Percentiles rank a stretch among this genome's conserved stretches.
Evolutionary conservation across 2,329 filamentous ascomycete genomes (phyloP).

Genomic region (Thyridium curvatum): DNA sequence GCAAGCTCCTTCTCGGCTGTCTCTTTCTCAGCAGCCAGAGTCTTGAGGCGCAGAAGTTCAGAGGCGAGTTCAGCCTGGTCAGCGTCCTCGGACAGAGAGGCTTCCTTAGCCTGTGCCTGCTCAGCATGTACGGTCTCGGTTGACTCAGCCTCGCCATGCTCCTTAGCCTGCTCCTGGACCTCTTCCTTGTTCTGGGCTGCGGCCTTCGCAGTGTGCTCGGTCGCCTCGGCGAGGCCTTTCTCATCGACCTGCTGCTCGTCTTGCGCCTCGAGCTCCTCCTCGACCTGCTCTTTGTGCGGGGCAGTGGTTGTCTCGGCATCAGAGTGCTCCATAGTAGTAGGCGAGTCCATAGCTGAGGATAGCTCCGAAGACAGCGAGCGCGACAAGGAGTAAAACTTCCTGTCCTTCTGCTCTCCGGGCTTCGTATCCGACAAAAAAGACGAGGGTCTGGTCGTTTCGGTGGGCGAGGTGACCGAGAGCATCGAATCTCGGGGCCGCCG

Average conservation of each 20-base stretch:
- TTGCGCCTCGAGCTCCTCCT: constrained; percentile 5
- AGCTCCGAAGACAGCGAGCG: constrained; percentile 92
- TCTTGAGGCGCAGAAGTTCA: constrained; percentile 67
- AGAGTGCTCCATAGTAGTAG: constrained; percentile 56
- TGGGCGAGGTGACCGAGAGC: constrained; percentile 44
- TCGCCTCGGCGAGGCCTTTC: constrained; percentile 1
- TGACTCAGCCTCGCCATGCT: too few relatives aligned
- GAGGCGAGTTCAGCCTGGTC: constrained; percentile 32
- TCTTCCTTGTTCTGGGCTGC: too few relatives aligned
- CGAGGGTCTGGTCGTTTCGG: constrained; percentile 49
- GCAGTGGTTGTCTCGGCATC: constrained; percentile 42
- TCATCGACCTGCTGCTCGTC: constrained; percentile 7
- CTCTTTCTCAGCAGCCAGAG: constrained; percentile 70
- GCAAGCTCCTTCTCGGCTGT: constrained; percentile 65
- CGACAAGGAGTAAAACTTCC: constrained; percentile 66
- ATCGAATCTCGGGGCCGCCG: constrained; percentile 47
- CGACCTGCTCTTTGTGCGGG: not conserved
- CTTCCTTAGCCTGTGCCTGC: too few relatives aligned
- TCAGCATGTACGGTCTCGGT: too few relatives aligned
- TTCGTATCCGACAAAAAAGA: constrained; percentile 81
- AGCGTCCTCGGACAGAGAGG: constrained; percentile 5
- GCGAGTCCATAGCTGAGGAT: constrained; percentile 77
- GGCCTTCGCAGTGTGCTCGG: not conserved
- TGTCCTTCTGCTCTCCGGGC: constrained; percentile 64
- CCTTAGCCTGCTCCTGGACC: too few relatives aligned